phyloP scores from a whole-genome alignment of 2,329 filamentous ascomycete genomes.

The Monosporascus sp. region DNA sequence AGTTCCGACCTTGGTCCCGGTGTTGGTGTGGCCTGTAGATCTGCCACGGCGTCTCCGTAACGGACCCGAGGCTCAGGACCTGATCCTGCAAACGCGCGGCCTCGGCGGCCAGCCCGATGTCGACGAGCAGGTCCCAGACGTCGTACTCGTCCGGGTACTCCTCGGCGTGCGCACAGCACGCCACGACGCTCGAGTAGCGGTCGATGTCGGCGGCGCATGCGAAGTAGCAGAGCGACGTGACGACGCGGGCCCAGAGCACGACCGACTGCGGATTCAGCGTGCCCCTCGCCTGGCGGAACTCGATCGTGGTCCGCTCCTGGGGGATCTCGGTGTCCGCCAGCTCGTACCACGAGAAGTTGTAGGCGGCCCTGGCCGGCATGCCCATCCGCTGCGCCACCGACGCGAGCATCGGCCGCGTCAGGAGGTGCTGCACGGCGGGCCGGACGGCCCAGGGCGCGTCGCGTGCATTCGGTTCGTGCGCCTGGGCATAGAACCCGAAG shows the following conservation, averaged over 20 bases:
- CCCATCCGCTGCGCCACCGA: too few species aligned
- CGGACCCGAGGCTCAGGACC: not conserved
- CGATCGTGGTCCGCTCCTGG: not conserved
- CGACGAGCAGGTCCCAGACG: not conserved
- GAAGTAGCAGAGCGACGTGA: too few species aligned
- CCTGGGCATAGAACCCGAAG: too few species aligned
- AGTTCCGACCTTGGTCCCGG: too few species aligned
- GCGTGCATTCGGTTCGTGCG: too few species aligned
- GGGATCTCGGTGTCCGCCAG: not conserved
- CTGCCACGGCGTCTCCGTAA: not conserved
- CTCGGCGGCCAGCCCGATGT: not conserved
- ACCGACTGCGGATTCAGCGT: not conserved
- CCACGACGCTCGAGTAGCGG: not conserved
- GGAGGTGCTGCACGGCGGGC: too few species aligned
- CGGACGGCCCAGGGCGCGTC: too few species aligned
- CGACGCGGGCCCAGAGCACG: not conserved
- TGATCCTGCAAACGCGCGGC: not conserved
- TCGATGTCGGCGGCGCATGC: too few species aligned
- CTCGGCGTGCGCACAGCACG: not conserved
- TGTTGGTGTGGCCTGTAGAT: not conserved
- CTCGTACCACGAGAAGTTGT: not conserved
- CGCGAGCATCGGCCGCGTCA: too few species aligned
- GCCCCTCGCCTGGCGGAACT: not conserved
- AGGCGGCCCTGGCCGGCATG: too few species aligned
- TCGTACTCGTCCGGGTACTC: not conserved